Evolutionary conservation across 75 land plant genomes (phyloP).

Genomic region (Selaginella moellendorffii): DNA sequence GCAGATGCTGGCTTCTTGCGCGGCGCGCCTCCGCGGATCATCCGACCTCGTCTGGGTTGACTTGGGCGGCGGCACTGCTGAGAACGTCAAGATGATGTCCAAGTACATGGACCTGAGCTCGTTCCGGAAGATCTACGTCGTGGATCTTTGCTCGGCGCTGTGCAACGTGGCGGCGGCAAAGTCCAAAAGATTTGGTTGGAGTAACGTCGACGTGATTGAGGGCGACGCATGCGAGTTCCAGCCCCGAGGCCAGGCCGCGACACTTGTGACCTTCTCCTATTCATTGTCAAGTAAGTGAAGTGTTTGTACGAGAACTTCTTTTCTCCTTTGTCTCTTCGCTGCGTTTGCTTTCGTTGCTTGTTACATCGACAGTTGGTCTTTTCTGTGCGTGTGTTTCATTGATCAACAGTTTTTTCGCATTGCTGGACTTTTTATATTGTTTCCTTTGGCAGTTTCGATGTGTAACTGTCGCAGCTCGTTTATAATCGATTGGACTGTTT

Average conservation of each 20-base stretch:
- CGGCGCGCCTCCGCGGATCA: conserved; percentile 17
- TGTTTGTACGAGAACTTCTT: not conserved
- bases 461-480: not conserved
- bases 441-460: too few relatives aligned
- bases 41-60: conserved; percentile 26
- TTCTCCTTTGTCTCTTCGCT: not conserved
- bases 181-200: conserved; percentile 19
- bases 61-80: conserved; percentile 32
- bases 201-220: conserved; percentile 26
- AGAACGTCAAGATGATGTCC: conserved; percentile 32
- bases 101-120: conserved; percentile 14
- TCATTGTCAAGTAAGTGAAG: conserved; percentile 23
- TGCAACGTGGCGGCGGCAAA: conserved; percentile 21
- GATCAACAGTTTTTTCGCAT: not conserved
- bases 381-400: not conserved
- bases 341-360: not conserved
- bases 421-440: too few relatives aligned
- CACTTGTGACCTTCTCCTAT: conserved; percentile 31
- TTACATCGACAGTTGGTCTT: not conserved
- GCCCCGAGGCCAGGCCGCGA: conserved; percentile 9
- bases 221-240: conserved; percentile 20
- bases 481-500: conserved; percentile 10
- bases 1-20: conserved; percentile 22
- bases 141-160: conserved; percentile 24
- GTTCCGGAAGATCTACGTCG: conserved; percentile 25